Conservation (phyloP, 2,329 filamentous ascomycete species). For the Monosporascus sp. region DNA sequence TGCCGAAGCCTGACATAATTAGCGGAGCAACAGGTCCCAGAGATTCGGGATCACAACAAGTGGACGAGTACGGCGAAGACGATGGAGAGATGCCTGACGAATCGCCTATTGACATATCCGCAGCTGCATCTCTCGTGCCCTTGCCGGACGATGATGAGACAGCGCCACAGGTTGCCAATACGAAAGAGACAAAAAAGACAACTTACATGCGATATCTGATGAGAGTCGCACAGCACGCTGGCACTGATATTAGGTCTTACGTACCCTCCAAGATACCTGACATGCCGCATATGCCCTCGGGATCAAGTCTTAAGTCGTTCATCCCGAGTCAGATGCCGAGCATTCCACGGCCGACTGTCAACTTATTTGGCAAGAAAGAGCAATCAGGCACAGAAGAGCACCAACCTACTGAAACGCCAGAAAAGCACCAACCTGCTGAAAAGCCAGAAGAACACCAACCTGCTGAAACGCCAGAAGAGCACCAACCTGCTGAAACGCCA, state of each 20-base stretch:
- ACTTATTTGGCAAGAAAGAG: conserved; percentile 19
- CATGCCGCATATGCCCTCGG: conserved; percentile 26
- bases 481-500: background rate
- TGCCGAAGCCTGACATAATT: conserved; percentile 21
- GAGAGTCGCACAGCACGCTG: conserved; percentile 41
- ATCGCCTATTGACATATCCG: conserved; percentile 48
- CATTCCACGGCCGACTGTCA: conserved; percentile 26
- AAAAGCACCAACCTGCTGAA: no score
- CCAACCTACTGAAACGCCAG: background rate
- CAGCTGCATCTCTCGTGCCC: conserved; percentile 44
- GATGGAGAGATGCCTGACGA: conserved; percentile 27
- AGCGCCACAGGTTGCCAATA: conserved; percentile 23
- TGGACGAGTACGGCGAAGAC: conserved; percentile 9
- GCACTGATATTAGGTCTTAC: conserved; percentile 40
- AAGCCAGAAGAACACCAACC: background rate
- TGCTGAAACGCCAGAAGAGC: background rate
- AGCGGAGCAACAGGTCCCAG: conserved; percentile 14
- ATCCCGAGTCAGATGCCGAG: conserved; percentile 25
- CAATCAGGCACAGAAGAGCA: background rate
- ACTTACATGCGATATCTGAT: conserved; percentile 47
- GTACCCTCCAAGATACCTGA: conserved; percentile 38
- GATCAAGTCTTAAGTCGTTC: conserved; percentile 28
- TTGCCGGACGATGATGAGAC: conserved; percentile 36
- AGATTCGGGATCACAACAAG: conserved; percentile 5
- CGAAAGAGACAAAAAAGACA: conserved; percentile 30